Conservation (phyloP, 148 eudicot species). For the Chenopodium album region DNA sequence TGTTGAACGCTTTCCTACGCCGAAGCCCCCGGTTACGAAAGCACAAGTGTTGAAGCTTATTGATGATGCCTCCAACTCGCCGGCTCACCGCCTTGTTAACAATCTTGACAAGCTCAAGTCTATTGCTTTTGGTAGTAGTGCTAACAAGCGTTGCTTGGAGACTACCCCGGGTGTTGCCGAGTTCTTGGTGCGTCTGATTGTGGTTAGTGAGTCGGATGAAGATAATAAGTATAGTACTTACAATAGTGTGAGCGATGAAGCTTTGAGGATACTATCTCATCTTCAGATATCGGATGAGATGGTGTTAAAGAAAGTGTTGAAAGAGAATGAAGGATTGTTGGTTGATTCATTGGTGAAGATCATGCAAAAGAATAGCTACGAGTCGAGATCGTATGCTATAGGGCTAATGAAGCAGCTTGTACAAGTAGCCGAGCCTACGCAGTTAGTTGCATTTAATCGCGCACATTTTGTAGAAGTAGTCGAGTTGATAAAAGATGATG, state of each 20-base stretch:
- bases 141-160: slow-evolving; percentile 56
- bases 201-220: background rate
- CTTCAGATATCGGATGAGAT: slow-evolving; percentile 43
- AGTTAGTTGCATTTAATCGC: background rate
- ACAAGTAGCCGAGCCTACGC: background rate
- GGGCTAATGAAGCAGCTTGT: background rate
- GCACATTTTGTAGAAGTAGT: background rate
- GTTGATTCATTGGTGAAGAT: slow-evolving; percentile 1
- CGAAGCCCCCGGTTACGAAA: slow-evolving; percentile 47
- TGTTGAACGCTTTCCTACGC: slow-evolving; percentile 67
- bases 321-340: background rate
- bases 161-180: slow-evolving; percentile 45
- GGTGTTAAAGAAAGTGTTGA: slow-evolving; percentile 25
- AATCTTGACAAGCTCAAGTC: slow-evolving; percentile 42
- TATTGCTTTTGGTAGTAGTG: slow-evolving; percentile 44
- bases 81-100: slow-evolving; percentile 6
- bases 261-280: slow-evolving; percentile 43
- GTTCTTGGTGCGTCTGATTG: slow-evolving; percentile 42
- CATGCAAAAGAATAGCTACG: slow-evolving; percentile 26
- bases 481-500: background rate
- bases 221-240: too few species aligned
- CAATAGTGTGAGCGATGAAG: slow-evolving; percentile 34
- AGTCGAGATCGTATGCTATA: background rate
- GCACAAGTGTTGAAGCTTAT: slow-evolving; percentile 51
- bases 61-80: slow-evolving; percentile 25